A percentile compares a stretch with the other conserved stretches of the same genome.
phyloP scores from a whole-genome alignment of 108 stramenopile genomes.

The Skeletonema costatum region DNA sequence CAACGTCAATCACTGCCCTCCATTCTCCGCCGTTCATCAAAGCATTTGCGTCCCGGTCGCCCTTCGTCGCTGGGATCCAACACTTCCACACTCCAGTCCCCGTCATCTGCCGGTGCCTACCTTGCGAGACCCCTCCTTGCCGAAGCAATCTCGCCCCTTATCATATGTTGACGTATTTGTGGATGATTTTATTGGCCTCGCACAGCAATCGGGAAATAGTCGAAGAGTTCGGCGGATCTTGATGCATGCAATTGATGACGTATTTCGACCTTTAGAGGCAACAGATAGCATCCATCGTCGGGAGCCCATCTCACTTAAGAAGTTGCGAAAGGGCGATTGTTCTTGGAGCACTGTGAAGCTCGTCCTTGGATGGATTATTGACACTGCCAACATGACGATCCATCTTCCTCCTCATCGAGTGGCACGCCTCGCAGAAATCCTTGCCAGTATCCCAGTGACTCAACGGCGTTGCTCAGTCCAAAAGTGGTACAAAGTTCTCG shows the following conservation, averaged over 20 bases:
- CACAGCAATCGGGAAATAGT: slow-evolving; percentile 28
- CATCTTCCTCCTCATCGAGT: slow-evolving; percentile 21
- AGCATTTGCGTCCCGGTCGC: too few relatives aligned
- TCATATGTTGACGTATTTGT: slow-evolving; percentile 50
- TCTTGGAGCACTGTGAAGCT: slow-evolving; percentile 14
- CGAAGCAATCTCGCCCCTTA: too few relatives aligned
- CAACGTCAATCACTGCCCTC: too few relatives aligned
- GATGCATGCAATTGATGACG: slow-evolving; percentile 36
- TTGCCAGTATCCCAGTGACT: not conserved
- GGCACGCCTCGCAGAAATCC: slow-evolving; percentile 18
- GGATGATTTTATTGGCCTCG: slow-evolving; percentile 46
- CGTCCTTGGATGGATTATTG: slow-evolving; percentile 26
- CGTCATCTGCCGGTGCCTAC: too few relatives aligned
- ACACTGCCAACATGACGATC: slow-evolving; percentile 13
- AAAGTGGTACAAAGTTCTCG: slow-evolving; percentile 42
- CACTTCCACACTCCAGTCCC: too few relatives aligned
- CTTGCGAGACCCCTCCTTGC: too few relatives aligned
- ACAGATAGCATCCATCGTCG: slow-evolving; percentile 5
- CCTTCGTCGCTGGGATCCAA: too few relatives aligned
- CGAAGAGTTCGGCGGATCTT: not conserved
- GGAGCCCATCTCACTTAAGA: slow-evolving; percentile 46
- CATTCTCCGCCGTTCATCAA: too few relatives aligned
- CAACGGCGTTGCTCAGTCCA: too few relatives aligned
- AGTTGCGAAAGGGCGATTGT: slow-evolving; percentile 28
- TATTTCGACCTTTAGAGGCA: slow-evolving; percentile 25